These are phyloP conservation scores for Lipomyces sp. DNA, from an alignment of 805 yeast species.

Conservation along the genomic window DNA sequence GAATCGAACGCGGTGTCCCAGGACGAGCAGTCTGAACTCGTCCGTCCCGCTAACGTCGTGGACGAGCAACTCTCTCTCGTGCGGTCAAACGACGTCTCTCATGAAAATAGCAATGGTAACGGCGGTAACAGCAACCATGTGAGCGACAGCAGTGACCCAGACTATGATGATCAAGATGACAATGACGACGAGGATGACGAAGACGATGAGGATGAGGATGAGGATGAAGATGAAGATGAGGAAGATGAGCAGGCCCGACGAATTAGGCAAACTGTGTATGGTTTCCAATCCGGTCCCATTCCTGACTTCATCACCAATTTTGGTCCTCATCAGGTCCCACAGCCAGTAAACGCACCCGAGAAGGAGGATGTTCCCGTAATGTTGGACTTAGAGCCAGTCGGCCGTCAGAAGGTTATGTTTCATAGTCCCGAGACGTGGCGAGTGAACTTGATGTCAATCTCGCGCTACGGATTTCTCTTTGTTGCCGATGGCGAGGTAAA, in stretches of 20 bases:
- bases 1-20: background rate
- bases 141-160: background rate
- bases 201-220: constrained; percentile 13
- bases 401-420: constrained; percentile 18
- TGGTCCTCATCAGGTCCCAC: constrained; percentile 7
- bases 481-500: constrained; percentile 30
- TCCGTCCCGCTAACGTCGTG: background rate
- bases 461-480: constrained; percentile 26
- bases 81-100: background rate
- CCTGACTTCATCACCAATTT: constrained; percentile 2
- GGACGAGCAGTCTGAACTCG: background rate
- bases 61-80: background rate
- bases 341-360: constrained; percentile 4
- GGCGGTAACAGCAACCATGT: background rate
- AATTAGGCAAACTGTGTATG: background rate
- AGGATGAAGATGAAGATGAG: constrained; percentile 9
- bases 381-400: constrained; percentile 14
- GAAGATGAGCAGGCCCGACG: constrained; percentile 7
- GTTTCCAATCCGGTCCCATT: constrained; percentile 7
- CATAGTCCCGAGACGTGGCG: constrained; percentile 26
- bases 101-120: background rate
- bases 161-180: background rate
- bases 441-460: constrained; percentile 23
- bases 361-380: constrained; percentile 13
- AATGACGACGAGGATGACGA: constrained; percentile 1